These are phyloP conservation scores for Dendryphion nanum DNA, from an alignment of 2,329 filamentous ascomycete species.

Conservation along the genomic window DNA sequence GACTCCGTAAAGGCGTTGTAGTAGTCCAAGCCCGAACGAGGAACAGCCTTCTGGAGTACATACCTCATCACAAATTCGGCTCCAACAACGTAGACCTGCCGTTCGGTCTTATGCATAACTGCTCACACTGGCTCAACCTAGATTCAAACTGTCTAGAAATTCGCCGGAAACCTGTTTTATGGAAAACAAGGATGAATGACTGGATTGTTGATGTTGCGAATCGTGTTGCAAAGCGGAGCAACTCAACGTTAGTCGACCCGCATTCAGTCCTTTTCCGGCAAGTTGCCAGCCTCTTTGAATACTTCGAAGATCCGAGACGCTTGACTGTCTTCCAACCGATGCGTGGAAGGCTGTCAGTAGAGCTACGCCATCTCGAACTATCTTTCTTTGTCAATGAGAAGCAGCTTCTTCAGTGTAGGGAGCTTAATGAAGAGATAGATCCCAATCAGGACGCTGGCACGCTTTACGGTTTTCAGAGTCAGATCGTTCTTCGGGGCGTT, in stretches of 20 bases:
- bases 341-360: constrained; percentile 39
- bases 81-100: constrained; percentile 50
- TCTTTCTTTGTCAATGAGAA: constrained; percentile 50
- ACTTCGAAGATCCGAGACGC: constrained; percentile 46
- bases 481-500: constrained; percentile 52
- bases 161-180: constrained; percentile 44
- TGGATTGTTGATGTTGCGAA: constrained; percentile 40
- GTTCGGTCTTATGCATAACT: constrained; percentile 47
- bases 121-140: constrained; percentile 59
- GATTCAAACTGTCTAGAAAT: constrained; percentile 48
- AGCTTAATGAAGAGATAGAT: constrained; percentile 51
- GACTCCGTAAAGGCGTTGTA: constrained; percentile 39
- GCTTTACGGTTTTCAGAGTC: constrained; percentile 57
- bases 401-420: constrained; percentile 45
- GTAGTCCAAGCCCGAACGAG: constrained; percentile 43
- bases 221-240: constrained; percentile 26
- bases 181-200: constrained; percentile 34
- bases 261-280: constrained; percentile 39
- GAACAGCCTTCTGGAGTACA: constrained; percentile 27
- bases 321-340: constrained; percentile 50
- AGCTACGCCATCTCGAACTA: constrained; percentile 53
- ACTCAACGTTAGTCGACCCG: constrained; percentile 48
- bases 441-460: constrained; percentile 58
- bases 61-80: constrained; percentile 30
- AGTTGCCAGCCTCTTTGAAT: constrained; percentile 46